Base-by-base conservation (phyloP, 2,329 filamentous ascomycete genomes). In the Apiospora rasikravindrae region DNA sequence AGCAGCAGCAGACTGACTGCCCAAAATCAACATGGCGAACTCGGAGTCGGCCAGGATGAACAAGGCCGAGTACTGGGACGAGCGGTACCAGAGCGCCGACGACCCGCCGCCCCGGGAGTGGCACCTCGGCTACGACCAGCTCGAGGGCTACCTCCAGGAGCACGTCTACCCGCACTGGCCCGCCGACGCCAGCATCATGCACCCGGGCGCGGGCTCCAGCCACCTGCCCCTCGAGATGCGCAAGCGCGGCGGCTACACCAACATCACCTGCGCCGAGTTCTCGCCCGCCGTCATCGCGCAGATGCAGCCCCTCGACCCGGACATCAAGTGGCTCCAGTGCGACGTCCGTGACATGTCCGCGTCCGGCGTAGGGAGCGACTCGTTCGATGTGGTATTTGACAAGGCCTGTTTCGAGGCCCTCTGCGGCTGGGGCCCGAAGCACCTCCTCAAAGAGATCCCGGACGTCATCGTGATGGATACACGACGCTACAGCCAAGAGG, bases 11-110 rank as follows among this genome's bases (percentile, higher is more conserved):
- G 33, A 6, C 33, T 37, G n/a, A 37, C 33, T 7, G 33, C 33
- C 33, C 33, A 37, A 3, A 37, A 37, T 6, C 33, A 37, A 37
- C 33, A 37, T 37, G 33, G 33, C 33, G 33, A 37, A 37, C 33
- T 37, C n/a, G 22, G 64, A 67, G n/a, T 42, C 40, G 5, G 64
- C 64, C 2, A n/a, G 45, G n/a, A 67, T 67, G 64, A 42, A 45
- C 64, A 67, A 42, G 37, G 40, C 40, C 13, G 40, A 67, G 24
- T 67, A 67, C 13, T 67, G 64, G 64, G 64, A 67, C 4, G 29
- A 29, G 64, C 1, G 64, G 19, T 67, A 67, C 11, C 37, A 45
- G n/a, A 45, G 42, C n/a, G 22, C 29, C 0, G 64, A 29, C 40
- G 11, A 67, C 8, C 40, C 8, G 6, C 64, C 64, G 13, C 42